Percentiles rank a stretch among this genome's conserved stretches.
These are phyloP conservation scores for Pyrenula aspistea DNA, from an alignment of 495 filamentous ascomycete genomes.

Conservation along the genomic window DNA sequence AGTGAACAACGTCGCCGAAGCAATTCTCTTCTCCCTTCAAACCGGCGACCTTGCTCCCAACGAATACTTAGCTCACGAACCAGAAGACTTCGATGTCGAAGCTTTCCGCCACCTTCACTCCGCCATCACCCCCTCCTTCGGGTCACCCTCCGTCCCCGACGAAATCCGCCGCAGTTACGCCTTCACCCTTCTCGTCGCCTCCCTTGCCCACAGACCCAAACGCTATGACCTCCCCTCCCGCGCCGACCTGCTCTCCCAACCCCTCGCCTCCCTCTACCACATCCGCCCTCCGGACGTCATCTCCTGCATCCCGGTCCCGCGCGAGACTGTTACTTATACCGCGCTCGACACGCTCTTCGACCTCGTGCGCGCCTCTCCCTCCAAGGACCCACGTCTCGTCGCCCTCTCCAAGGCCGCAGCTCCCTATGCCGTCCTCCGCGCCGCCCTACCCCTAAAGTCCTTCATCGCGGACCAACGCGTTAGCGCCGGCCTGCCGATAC, in stretches of 20 bases:
- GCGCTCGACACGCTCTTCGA: conserved; percentile 73
- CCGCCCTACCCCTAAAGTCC: conserved; percentile 61
- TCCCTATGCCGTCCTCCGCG: conserved; percentile 74
- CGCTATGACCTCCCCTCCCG: conserved; percentile 44
- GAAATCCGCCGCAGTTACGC: conserved; percentile 57
- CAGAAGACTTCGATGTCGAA: conserved; percentile 65
- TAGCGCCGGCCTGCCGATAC: conserved; percentile 84
- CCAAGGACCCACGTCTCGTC: conserved; percentile 21
- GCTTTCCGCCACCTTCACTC: conserved; percentile 55
- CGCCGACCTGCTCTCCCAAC: conserved; percentile 29
- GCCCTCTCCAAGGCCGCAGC: conserved; percentile 64
- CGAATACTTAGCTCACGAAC: conserved; percentile 40
- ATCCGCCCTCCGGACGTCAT: conserved; percentile 59
- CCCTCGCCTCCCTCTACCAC: conserved; percentile 51
- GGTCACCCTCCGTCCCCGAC: conserved; percentile 50
- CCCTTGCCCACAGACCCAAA: conserved; percentile 63
- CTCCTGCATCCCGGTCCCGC: conserved; percentile 47
- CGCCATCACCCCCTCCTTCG: conserved; percentile 65
- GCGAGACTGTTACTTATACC: conserved; percentile 63
- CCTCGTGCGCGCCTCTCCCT: conserved; percentile 39
- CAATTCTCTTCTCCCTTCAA: conserved; percentile 40
- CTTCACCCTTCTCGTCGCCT: conserved; percentile 66
- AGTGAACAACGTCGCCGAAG: conserved; percentile 45
- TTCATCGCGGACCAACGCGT: conserved; percentile 91
- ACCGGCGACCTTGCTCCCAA: conserved; percentile 28